Conservation (phyloP, 371 early-diverging fungal genomes). For the Mucor lusitanicus region DNA sequence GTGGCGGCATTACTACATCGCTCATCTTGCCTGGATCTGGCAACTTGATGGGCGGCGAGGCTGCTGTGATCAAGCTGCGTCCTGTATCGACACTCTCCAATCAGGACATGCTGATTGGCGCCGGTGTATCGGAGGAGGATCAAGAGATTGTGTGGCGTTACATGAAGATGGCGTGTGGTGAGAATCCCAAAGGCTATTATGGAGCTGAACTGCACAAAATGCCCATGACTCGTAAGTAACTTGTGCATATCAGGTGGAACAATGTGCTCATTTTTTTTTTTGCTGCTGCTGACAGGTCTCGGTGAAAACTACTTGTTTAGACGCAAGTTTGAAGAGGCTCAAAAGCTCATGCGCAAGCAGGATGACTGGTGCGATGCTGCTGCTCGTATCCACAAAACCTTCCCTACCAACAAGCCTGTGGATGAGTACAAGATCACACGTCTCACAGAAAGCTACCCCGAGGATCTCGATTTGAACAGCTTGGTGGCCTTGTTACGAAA, state of each 20-base stretch:
- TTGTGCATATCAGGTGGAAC: no score
- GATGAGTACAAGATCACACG: conserved; percentile 26
- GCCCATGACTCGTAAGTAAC: conserved; percentile 47
- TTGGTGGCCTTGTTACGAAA: conserved; percentile 59
- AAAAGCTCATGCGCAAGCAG: conserved; percentile 53
- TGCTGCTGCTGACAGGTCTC: conserved; percentile 55
- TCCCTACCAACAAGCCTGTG: conserved; percentile 8
- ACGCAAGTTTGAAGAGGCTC: conserved; percentile 65
- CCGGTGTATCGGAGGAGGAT: conserved; percentile 50
- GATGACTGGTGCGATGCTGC: conserved; percentile 84
- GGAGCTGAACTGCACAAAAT: conserved; percentile 32
- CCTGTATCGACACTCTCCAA: conserved; percentile 57
- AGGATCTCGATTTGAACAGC: conserved; percentile 47
- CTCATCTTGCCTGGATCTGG: conserved; percentile 80
- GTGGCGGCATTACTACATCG: conserved; percentile 82
- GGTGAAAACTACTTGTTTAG: conserved; percentile 77
- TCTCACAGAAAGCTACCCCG: conserved; percentile 53
- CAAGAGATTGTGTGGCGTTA: conserved; percentile 67
- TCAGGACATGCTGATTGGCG: conserved; percentile 69
- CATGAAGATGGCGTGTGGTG: conserved; percentile 90
- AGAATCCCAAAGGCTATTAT: conserved; percentile 71
- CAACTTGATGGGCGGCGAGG: conserved; percentile 84
- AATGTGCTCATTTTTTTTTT: neutral
- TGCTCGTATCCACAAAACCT: conserved; percentile 29
- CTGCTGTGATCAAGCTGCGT: conserved; percentile 68